Evolutionary conservation across 2,329 filamentous ascomycete genomes (phyloP).

Genomic region (Epichloe festucae): DNA sequence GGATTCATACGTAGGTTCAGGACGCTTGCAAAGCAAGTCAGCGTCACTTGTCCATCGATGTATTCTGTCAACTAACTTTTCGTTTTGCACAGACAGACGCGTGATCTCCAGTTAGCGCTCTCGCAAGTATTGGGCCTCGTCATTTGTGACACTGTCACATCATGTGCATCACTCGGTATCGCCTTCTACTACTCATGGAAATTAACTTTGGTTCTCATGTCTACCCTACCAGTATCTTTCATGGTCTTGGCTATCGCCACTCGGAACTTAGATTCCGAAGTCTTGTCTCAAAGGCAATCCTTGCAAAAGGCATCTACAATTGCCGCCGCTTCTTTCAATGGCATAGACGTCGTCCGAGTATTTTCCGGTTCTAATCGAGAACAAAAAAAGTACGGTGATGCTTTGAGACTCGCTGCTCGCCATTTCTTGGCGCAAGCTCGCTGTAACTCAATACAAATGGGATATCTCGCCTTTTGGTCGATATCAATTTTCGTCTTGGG

Average conservation of each 20-base stretch:
- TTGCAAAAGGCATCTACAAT: slow-evolving; percentile 60
- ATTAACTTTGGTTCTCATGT: slow-evolving; percentile 66
- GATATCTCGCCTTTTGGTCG: slow-evolving; percentile 60
- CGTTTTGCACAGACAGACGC: slow-evolving; percentile 49
- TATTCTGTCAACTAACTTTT: neutral
- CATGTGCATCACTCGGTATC: slow-evolving; percentile 51
- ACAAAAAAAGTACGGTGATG: slow-evolving; percentile 46
- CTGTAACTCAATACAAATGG: slow-evolving; percentile 58
- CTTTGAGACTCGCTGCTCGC: slow-evolving; percentile 43
- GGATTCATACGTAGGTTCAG: slow-evolving; percentile 55
- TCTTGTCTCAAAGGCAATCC: slow-evolving; percentile 54
- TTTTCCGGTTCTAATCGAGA: slow-evolving; percentile 68
- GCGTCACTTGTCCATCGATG: too few species aligned
- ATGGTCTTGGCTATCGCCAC: slow-evolving; percentile 47
- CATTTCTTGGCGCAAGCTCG: slow-evolving; percentile 57
- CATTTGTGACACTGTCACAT: slow-evolving; percentile 50
- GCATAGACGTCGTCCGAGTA: slow-evolving; percentile 77
- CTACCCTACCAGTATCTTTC: slow-evolving; percentile 56
- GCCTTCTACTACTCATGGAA: slow-evolving; percentile 75
- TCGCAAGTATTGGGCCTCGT: slow-evolving; percentile 68
- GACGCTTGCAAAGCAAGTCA: too few species aligned
- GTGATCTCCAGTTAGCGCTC: slow-evolving; percentile 67
- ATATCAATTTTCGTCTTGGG: slow-evolving; percentile 73
- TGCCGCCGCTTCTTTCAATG: slow-evolving; percentile 53
- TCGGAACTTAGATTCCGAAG: slow-evolving; percentile 46